phyloP scores from a whole-genome alignment of 768 basidiomycete species.

The Zangia roseola region DNA sequence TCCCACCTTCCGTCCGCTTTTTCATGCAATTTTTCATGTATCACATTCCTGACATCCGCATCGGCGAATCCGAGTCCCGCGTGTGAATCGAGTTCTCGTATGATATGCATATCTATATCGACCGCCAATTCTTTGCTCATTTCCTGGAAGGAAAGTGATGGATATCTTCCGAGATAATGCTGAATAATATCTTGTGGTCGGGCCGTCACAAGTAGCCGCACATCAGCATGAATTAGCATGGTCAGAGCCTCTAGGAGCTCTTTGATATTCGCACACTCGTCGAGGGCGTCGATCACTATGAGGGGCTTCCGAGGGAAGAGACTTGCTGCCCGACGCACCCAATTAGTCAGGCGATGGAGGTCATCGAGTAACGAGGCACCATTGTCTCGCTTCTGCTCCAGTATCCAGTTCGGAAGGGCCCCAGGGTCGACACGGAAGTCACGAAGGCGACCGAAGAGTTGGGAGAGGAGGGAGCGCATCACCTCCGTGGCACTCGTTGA shows the following conservation, averaged over 20 bases:
- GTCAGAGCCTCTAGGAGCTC: neutral
- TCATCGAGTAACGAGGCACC: neutral
- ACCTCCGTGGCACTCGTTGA: no score
- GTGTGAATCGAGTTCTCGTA: neutral
- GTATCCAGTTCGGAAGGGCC: neutral
- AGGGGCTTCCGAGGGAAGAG: neutral
- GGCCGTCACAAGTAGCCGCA: no score
- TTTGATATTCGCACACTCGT: no score
- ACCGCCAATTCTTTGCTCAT: neutral
- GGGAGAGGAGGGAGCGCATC: no score
- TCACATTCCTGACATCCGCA: neutral
- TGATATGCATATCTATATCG: neutral
- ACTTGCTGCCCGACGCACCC: neutral
- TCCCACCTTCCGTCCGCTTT: neutral
- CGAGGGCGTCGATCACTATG: slow-evolving; percentile 3
- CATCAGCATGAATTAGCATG: neutral
- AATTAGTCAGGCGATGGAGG: no score
- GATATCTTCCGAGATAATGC: no score
- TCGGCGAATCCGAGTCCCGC: neutral
- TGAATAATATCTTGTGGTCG: no score
- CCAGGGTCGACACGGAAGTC: neutral
- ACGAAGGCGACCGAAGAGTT: neutral
- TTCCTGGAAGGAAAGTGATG: no score
- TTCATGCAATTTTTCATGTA: neutral
- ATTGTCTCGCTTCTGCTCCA: neutral